These are phyloP conservation scores for Phoma sp. DNA, from an alignment of 2,329 filamentous ascomycete species.

Conservation along the genomic window DNA sequence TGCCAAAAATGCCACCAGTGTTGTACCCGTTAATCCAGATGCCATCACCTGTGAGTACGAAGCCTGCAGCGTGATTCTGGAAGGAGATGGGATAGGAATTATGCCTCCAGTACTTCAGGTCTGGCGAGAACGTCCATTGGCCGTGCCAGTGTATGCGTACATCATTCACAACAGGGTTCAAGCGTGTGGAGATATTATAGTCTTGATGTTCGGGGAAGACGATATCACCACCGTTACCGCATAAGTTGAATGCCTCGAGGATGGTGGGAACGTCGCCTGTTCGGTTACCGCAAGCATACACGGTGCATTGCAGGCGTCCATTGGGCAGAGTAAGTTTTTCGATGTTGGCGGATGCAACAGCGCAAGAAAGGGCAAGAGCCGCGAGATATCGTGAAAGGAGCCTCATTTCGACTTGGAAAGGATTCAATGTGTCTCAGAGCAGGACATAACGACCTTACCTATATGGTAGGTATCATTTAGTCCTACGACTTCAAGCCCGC, in stretches of 20 bases:
- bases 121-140: slow-evolving; percentile 6
- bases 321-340: not conserved
- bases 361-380: not conserved
- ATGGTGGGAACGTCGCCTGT: slow-evolving; percentile 2
- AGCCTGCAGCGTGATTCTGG: slow-evolving; percentile 8
- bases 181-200: slow-evolving; percentile 4
- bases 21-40: slow-evolving; percentile 9
- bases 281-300: slow-evolving; percentile 1
- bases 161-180: slow-evolving; percentile 2
- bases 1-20: slow-evolving; percentile 4
- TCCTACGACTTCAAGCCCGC: no score
- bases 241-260: not conserved
- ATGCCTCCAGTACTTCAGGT: not conserved
- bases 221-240: slow-evolving; percentile 3
- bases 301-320: slow-evolving; percentile 2
- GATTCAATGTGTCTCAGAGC: no score
- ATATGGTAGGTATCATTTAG: no score
- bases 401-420: not conserved
- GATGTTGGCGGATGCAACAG: not conserved
- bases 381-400: not conserved
- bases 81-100: slow-evolving; percentile 7
- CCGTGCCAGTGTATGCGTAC: slow-evolving; percentile 8
- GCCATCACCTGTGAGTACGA: slow-evolving; percentile 1
- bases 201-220: slow-evolving; percentile 2
- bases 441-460: no score